Evolutionary conservation across 1,284 basidiomycete genomes (phyloP).

Genomic region (Leccinum pseudoinsigne): DNA sequence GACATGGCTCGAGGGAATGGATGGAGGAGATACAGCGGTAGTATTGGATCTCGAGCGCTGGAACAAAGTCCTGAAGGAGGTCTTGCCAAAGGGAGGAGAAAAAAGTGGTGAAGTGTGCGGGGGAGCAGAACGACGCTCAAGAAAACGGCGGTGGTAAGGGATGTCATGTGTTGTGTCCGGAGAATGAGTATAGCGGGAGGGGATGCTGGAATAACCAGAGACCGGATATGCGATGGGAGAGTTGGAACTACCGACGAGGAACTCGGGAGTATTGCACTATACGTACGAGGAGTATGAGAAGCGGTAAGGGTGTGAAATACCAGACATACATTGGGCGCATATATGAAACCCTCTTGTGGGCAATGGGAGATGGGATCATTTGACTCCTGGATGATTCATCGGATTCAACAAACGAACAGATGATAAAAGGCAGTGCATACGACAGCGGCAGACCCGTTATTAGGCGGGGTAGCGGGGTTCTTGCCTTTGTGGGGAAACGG

Average conservation of each 20-base stretch:
- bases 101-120: constrained; percentile 13
- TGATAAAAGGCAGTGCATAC: constrained; percentile 16
- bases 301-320: neutral
- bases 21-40: constrained; percentile 14
- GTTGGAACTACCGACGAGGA: constrained; percentile 32
- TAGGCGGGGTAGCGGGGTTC: neutral
- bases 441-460: constrained; percentile 1
- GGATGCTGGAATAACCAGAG: constrained; percentile 30
- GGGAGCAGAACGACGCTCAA: constrained; percentile 23
- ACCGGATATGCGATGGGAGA: constrained; percentile 34
- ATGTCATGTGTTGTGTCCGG: constrained; percentile 8
- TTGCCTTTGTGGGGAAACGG: constrained; percentile 1
- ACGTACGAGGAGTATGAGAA: neutral
- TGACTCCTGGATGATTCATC: constrained; percentile 16
- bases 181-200: constrained; percentile 11
- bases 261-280: constrained; percentile 30
- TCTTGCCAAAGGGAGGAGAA: constrained; percentile 20
- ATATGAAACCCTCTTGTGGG: constrained; percentile 26
- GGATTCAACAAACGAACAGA: neutral
- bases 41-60: constrained; percentile 31
- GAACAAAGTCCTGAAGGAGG: constrained; percentile 30
- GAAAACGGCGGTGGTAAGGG: constrained; percentile 9
- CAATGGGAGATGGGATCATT: neutral
- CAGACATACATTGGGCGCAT: constrained; percentile 25
- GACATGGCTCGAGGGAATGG: constrained; percentile 19